phyloP scores from a whole-genome alignment of 306 rosid genomes.

The Coriaria nepalensis region DNA sequence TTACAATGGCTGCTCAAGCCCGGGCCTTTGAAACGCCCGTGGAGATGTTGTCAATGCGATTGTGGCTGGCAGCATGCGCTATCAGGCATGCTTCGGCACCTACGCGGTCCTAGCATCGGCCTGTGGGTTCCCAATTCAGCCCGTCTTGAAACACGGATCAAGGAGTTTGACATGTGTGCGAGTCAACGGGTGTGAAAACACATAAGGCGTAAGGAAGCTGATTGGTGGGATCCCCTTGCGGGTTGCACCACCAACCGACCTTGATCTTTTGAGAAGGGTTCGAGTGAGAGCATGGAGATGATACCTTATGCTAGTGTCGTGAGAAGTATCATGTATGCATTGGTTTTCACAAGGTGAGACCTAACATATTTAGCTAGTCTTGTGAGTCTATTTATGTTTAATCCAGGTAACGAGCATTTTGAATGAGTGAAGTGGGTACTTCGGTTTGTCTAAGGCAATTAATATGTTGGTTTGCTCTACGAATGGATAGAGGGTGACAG shows the following conservation, averaged over 20 bases:
- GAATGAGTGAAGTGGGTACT: background rate
- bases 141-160: constrained; percentile 19
- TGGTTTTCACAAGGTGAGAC: background rate
- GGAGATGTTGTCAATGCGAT: constrained; percentile 4
- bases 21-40: constrained; percentile 7
- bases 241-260: too few relatives aligned
- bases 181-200: constrained; percentile 17
- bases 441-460: background rate
- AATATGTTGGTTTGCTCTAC: too few relatives aligned
- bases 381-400: background rate
- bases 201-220: constrained; percentile 11
- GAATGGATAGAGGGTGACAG: too few relatives aligned
- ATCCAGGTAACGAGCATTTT: background rate
- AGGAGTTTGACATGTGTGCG: constrained; percentile 21
- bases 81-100: constrained; percentile 1
- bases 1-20: constrained; percentile 3
- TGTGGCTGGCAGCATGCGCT: too few relatives aligned
- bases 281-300: background rate
- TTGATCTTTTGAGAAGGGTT: too few relatives aligned
- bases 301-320: background rate
- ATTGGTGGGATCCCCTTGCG: constrained; percentile 1
- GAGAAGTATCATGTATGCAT: too few relatives aligned
- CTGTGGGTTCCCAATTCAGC: constrained; percentile 9
- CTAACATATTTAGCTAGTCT: background rate
- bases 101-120: constrained; percentile 7